Conservation (phyloP, 1,284 basidiomycete species). For the Malassezia obtusa region DNA sequence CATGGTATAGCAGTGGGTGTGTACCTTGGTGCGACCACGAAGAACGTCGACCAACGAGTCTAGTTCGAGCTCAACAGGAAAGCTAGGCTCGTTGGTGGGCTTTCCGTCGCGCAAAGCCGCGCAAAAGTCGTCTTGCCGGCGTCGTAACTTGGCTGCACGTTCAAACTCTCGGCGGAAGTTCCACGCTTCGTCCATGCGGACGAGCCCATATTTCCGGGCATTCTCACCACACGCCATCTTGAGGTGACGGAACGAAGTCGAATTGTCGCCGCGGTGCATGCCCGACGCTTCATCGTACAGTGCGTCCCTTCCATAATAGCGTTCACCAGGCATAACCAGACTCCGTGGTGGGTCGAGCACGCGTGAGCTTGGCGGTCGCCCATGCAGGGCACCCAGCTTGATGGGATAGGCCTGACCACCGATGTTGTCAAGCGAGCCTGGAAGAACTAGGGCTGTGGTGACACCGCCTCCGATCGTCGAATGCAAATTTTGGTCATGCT, state of each 20-base stretch:
- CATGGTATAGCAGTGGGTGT: conserved; percentile 50
- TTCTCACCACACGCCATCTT: conserved; percentile 52
- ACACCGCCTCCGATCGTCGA: conserved; percentile 60
- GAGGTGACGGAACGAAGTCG: conserved; percentile 32
- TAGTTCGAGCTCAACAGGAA: conserved; percentile 70
- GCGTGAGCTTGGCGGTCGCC: conserved; percentile 23
- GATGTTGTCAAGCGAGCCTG: conserved; percentile 58
- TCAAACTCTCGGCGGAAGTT: conserved; percentile 59
- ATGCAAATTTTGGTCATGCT: conserved; percentile 56
- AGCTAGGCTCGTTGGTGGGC: conserved; percentile 57
- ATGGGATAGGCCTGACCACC: conserved; percentile 63
- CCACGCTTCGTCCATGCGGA: conserved; percentile 56
- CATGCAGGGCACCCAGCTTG: conserved; percentile 57
- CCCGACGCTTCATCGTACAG: conserved; percentile 19
- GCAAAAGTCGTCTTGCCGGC: conserved; percentile 65
- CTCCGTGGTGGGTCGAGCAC: conserved; percentile 35
- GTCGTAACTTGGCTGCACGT: conserved; percentile 63
- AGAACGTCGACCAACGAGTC: conserved; percentile 79
- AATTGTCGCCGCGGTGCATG: conserved; percentile 25
- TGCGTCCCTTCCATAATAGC: conserved; percentile 9
- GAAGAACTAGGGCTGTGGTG: conserved; percentile 61
- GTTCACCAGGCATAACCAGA: conserved; percentile 28
- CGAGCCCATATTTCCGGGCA: conserved; percentile 50
- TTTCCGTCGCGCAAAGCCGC: conserved; percentile 40
- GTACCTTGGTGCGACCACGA: conserved; percentile 61